A percentile compares a stretch with the other conserved stretches of the same genome.
Conservation (phyloP, 345 rosid species). For the Melaleuca quinquenervia region DNA sequence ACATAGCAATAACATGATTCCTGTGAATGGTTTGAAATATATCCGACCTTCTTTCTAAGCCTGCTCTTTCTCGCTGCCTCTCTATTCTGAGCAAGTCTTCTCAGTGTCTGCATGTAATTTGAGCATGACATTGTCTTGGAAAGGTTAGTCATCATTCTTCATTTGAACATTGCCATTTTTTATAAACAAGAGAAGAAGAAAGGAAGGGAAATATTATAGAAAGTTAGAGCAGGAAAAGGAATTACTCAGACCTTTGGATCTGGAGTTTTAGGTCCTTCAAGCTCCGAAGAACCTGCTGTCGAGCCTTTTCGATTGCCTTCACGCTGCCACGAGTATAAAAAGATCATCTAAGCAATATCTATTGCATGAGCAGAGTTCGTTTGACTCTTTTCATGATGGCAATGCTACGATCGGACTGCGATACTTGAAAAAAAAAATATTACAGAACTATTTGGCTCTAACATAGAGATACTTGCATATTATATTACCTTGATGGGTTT, state of each 20-base stretch:
- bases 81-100: constrained; percentile 99
- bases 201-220: not conserved
- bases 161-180: not conserved
- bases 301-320: constrained; percentile 43
- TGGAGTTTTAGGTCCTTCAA: constrained; percentile 49
- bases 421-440: not conserved
- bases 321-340: constrained; percentile 19
- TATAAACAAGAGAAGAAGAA: not conserved
- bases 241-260: constrained; percentile 38
- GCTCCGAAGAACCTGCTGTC: constrained; percentile 34
- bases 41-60: constrained; percentile 71
- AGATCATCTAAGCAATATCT: not conserved
- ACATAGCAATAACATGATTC: not conserved
- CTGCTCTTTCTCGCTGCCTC: constrained; percentile 99
- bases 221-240: not conserved
- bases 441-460: not conserved
- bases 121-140: not conserved
- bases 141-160: not conserved
- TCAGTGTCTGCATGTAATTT: constrained; percentile 39
- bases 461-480: not conserved
- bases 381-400: not conserved
- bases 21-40: not conserved
- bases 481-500: constrained; percentile 40
- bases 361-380: not conserved
- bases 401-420: not conserved